These are phyloP conservation scores for Erysimum cheiranthoides DNA, from an alignment of 345 rosid genomes.

Conservation along the genomic window DNA sequence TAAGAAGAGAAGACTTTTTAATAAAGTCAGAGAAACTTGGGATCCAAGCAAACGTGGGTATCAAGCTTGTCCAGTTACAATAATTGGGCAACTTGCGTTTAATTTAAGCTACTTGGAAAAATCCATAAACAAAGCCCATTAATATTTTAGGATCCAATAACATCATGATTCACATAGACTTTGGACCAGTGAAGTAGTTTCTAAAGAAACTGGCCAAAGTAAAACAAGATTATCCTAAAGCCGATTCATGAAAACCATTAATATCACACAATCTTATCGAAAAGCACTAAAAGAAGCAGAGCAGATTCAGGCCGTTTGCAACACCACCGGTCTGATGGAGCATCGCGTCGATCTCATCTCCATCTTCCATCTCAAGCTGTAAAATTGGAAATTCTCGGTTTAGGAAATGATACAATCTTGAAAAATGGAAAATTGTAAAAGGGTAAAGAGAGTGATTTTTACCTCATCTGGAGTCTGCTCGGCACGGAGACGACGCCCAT, in stretches of 20 bases:
- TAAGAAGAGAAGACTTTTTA: too few species aligned
- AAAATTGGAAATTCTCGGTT: neutral
- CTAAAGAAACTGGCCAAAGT: conserved; percentile 12
- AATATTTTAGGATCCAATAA: conserved; percentile 29
- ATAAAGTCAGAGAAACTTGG: neutral
- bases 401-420: neutral
- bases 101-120: neutral
- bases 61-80: neutral
- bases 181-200: conserved; percentile 14
- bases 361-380: conserved; percentile 93
- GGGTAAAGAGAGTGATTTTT: neutral
- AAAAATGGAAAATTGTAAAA: neutral
- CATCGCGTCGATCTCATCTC: conserved; percentile 91
- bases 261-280: conserved; percentile 20
- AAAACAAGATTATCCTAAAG: conserved; percentile 29
- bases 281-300: conserved; percentile 25
- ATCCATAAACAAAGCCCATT: conserved; percentile 26
- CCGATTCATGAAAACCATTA: conserved; percentile 16
- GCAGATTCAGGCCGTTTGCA: conserved; percentile 36
- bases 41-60: neutral
- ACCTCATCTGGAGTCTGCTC: conserved; percentile 99
- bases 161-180: conserved; percentile 11
- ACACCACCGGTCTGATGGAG: conserved; percentile 85
- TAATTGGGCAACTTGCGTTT: neutral
- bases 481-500: conserved; percentile 83